phyloP scores from a whole-genome alignment of 306 rosid species.

The Alnus rubra region DNA sequence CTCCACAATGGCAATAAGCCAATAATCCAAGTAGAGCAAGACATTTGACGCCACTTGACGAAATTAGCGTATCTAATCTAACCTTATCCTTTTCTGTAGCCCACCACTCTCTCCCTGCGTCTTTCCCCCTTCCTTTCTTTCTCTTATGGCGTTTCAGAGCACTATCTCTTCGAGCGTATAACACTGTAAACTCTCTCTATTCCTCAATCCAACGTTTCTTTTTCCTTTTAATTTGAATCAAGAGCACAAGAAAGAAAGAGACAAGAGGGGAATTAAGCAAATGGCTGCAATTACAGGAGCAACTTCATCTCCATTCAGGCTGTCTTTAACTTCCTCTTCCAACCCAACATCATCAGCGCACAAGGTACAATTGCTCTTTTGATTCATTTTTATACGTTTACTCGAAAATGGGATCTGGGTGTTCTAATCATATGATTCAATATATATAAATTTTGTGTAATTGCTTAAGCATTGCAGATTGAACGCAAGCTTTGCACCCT shows the following conservation, averaged over 20 bases:
- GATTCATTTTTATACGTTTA: not conserved
- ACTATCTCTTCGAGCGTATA: not conserved
- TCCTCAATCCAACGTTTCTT: not conserved
- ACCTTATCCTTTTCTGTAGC: constrained; percentile 1
- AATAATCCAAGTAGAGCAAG: too few relatives aligned
- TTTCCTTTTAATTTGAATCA: not conserved
- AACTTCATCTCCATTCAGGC: not conserved
- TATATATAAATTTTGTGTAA: not conserved
- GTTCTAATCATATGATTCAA: not conserved
- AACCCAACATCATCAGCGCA: not conserved
- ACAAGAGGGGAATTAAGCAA: not conserved
- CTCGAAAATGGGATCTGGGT: not conserved
- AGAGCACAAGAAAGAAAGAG: not conserved
- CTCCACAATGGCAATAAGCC: too few relatives aligned
- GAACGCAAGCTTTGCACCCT: constrained; percentile 24
- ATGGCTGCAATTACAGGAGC: constrained; percentile 17
- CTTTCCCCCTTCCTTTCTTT: not conserved
- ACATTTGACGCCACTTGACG: not conserved
- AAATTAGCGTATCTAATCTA: not conserved
- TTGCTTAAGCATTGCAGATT: constrained; percentile 29
- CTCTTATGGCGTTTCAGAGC: not conserved
- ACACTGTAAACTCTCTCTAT: not conserved
- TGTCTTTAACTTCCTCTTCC: constrained; percentile 3
- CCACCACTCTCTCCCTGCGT: not conserved
- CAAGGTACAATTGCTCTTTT: not conserved